phyloP scores from a whole-genome alignment of 2,329 filamentous ascomycete species.

The Fusarium staphyleae region DNA sequence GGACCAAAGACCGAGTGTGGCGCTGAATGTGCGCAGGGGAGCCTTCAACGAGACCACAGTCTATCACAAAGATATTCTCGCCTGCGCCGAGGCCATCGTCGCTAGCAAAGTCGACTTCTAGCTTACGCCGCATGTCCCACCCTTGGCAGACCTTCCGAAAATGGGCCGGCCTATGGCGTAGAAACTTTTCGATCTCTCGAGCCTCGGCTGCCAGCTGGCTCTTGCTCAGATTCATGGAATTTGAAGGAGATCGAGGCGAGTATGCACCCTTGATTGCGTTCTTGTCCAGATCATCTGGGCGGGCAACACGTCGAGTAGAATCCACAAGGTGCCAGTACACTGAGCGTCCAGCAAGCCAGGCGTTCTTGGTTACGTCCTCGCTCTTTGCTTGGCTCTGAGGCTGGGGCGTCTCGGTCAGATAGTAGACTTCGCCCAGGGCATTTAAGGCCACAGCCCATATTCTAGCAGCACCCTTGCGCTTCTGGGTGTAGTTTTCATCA shows the following conservation, averaged over 20 bases:
- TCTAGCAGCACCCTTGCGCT: conserved; percentile 72
- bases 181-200: conserved; percentile 78
- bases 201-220: conserved; percentile 79
- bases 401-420: conserved; percentile 75
- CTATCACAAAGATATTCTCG: conserved; percentile 77
- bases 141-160: conserved; percentile 80
- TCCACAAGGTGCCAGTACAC: conserved; percentile 85
- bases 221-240: conserved; percentile 73
- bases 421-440: conserved; percentile 90
- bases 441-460: conserved; percentile 95
- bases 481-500: conserved; percentile 80
- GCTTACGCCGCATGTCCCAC: conserved; percentile 88
- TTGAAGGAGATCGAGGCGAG: conserved; percentile 79
- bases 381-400: conserved; percentile 56
- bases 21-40: conserved; percentile 54
- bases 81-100: conserved; percentile 80
- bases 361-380: conserved; percentile 67
- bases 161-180: conserved; percentile 75
- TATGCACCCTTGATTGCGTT: conserved; percentile 75
- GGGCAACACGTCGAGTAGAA: conserved; percentile 73
- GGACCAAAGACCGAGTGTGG: conserved; percentile 48
- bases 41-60: conserved; percentile 72
- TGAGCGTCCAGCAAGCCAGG: conserved; percentile 82
- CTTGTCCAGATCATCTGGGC: conserved; percentile 75
- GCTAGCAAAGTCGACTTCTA: conserved; percentile 89